Conservation (phyloP, 768 basidiomycete species). For the Rhodotorula graminis region DNA sequence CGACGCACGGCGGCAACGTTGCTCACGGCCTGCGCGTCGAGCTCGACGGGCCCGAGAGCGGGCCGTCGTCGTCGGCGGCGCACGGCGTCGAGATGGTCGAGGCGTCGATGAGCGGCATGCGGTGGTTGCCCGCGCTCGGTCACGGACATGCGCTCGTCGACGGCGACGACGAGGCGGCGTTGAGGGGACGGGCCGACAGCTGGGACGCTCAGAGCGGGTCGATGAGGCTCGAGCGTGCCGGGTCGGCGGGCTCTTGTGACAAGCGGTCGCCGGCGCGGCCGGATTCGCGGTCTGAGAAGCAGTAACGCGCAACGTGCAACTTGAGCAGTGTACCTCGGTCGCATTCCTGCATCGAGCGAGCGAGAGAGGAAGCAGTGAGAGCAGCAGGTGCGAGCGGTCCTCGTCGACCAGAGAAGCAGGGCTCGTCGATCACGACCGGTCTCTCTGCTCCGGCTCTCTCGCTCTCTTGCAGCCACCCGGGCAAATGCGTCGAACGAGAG, state of each 20-base stretch:
- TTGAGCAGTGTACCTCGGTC: no score
- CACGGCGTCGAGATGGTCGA: background rate
- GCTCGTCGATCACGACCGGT: no score
- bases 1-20: background rate
- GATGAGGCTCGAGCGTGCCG: background rate
- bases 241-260: background rate
- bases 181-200: background rate
- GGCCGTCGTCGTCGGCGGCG: no score
- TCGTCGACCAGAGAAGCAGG: no score
- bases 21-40: background rate
- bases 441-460: no score
- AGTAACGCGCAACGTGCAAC: background rate
- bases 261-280: background rate
- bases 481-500: no score
- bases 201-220: background rate
- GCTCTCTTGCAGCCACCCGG: no score
- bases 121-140: no score
- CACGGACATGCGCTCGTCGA: no score
- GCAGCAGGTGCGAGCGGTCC: no score
- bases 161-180: background rate
- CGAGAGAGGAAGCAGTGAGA: no score
- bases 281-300: background rate
- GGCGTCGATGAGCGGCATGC: background rate
- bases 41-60: background rate
- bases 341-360: no score